Percentiles rank a stretch among this genome's conserved stretches.
phyloP scores from a whole-genome alignment of 805 yeast species.

The Wickerhamiella cacticola region DNA sequence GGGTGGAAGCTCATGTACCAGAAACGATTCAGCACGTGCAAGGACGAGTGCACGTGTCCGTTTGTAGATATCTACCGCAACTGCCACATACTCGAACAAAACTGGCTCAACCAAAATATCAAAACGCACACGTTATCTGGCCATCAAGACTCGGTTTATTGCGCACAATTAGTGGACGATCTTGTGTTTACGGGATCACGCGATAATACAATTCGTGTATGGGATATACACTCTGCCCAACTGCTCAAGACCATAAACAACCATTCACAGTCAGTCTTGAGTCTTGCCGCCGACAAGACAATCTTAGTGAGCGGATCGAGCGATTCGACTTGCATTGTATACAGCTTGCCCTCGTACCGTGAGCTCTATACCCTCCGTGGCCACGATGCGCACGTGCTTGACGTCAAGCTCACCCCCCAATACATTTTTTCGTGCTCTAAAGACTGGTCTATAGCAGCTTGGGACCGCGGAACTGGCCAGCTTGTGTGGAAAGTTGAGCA shows the following conservation, averaged over 20 bases:
- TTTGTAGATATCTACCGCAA: slow-evolving; percentile 18
- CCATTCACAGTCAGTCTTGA: slow-evolving; percentile 15
- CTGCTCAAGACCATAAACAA: slow-evolving; percentile 19
- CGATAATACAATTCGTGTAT: slow-evolving; percentile 28
- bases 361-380: slow-evolving; percentile 72
- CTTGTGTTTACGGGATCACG: slow-evolving; percentile 69
- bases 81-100: slow-evolving; percentile 10
- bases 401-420: slow-evolving; percentile 64
- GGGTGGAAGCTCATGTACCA: slow-evolving; percentile 22
- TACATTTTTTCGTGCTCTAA: slow-evolving; percentile 28
- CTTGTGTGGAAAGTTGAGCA: slow-evolving; percentile 17
- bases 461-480: slow-evolving; percentile 22
- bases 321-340: slow-evolving; percentile 30
- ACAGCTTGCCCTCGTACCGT: slow-evolving; percentile 85
- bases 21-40: slow-evolving; percentile 17
- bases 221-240: slow-evolving; percentile 25
- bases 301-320: slow-evolving; percentile 15
- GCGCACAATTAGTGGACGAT: slow-evolving; percentile 51
- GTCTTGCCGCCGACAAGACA: slow-evolving; percentile 11
- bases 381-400: slow-evolving; percentile 85
- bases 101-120: slow-evolving; percentile 13
- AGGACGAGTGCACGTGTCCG: neutral
- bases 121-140: slow-evolving; percentile 34
- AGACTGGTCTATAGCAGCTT: slow-evolving; percentile 27
- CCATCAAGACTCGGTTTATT: slow-evolving; percentile 73